These are phyloP conservation scores for Eucalyptus regnans DNA, from an alignment of 345 rosid genomes.

Conservation along the genomic window DNA sequence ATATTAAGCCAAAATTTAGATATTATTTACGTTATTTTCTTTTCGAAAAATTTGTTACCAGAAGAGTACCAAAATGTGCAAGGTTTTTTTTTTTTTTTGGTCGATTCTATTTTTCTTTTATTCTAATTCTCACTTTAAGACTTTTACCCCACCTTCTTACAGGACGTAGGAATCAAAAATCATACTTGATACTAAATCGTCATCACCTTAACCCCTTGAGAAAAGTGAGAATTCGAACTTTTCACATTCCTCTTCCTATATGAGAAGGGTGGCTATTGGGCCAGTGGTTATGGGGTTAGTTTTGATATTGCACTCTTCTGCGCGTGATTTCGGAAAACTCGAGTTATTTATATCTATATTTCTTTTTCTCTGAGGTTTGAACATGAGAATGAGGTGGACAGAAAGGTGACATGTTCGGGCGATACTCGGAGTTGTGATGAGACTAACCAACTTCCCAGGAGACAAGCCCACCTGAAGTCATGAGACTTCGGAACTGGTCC, in stretches of 20 bases:
- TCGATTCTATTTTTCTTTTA: no score
- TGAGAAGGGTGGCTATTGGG: rapidly evolving
- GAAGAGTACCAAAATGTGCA: neutral
- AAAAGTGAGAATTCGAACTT: no score
- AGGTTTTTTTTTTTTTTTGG: no score
- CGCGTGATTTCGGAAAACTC: neutral
- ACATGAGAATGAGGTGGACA: neutral
- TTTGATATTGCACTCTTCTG: neutral
- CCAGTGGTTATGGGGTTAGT: neutral
- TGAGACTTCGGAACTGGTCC: neutral
- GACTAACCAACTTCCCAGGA: neutral
- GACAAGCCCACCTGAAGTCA: neutral
- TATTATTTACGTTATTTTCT: no score
- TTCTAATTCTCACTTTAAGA: rapidly evolving
- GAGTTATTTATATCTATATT: neutral
- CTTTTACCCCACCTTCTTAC: rapidly evolving
- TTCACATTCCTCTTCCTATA: rapidly evolving
- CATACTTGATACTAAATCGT: rapidly evolving
- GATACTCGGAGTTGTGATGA: neutral
- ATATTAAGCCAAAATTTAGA: no score
- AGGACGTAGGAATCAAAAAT: rapidly evolving
- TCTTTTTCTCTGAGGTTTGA: neutral
- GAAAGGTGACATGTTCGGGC: neutral
- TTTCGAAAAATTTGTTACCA: rapidly evolving
- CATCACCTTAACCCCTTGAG: rapidly evolving